Evolutionary conservation across 2,329 filamentous ascomycete species (phyloP).

Genomic region (Fusarium nematophilum): DNA sequence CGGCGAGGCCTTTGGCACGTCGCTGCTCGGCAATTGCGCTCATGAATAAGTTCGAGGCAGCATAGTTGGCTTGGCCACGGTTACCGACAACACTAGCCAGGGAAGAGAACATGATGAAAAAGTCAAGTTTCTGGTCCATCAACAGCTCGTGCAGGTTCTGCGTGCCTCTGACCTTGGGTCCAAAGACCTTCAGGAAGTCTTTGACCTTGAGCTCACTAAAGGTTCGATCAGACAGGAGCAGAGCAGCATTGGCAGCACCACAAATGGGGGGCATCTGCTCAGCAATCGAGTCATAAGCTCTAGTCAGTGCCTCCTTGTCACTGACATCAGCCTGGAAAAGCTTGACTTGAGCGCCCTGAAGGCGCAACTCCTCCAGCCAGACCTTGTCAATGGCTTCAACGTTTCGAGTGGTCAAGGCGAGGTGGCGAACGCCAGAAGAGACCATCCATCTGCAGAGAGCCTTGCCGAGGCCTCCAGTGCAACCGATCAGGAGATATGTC

Average conservation of each 20-base stretch:
- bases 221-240: constrained; percentile 54
- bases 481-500: constrained; percentile 50
- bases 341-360: constrained; percentile 7
- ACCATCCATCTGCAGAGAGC: constrained; percentile 56
- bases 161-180: constrained; percentile 54
- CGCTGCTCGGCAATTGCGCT: constrained; percentile 43
- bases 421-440: constrained; percentile 48
- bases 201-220: constrained; percentile 49
- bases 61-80: constrained; percentile 52
- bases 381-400: constrained; percentile 45
- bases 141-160: constrained; percentile 48
- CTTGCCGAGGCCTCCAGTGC: constrained; percentile 50
- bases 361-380: constrained; percentile 38
- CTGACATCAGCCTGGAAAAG: constrained; percentile 20
- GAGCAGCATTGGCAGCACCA: constrained; percentile 57
- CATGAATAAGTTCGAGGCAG: constrained; percentile 54
- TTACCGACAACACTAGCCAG: constrained; percentile 50
- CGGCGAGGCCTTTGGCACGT: constrained; percentile 49
- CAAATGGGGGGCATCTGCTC: constrained; percentile 48
- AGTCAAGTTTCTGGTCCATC: constrained; percentile 47
- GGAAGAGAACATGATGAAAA: constrained; percentile 57
- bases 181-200: constrained; percentile 41
- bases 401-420: constrained; percentile 54
- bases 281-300: constrained; percentile 27
- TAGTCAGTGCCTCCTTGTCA: constrained; percentile 7